These are phyloP conservation scores for Lipomyces starkeyi DNA, from an alignment of 805 yeast genomes.

Conservation along the genomic window DNA sequence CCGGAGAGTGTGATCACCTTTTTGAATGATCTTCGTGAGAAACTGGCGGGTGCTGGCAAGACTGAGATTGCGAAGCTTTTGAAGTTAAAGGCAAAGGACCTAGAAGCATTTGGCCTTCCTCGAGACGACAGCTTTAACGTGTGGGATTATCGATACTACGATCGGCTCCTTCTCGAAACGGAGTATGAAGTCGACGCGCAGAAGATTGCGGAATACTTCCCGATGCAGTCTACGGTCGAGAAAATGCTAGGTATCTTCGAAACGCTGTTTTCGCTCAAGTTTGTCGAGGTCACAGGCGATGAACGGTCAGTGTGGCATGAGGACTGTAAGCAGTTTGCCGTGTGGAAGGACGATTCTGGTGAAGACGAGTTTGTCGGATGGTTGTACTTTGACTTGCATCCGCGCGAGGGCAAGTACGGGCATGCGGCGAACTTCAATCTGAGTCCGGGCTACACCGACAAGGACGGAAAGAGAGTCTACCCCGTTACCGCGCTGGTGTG, in stretches of 20 bases:
- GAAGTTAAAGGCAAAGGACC: conserved; percentile 60
- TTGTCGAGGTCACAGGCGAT: conserved; percentile 56
- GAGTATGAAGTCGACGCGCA: conserved; percentile 75
- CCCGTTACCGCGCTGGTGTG: conserved; percentile 84
- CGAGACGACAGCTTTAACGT: conserved; percentile 54
- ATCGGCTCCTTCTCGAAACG: conserved; percentile 67
- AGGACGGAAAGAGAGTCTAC: conserved; percentile 55
- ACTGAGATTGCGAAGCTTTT: conserved; percentile 58
- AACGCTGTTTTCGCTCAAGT: conserved; percentile 68
- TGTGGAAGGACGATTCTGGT: conserved; percentile 64
- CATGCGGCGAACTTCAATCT: conserved; percentile 86
- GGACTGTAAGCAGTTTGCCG: conserved; percentile 76
- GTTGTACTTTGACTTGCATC: conserved; percentile 80
- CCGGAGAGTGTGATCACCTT: conserved; percentile 65
- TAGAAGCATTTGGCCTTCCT: conserved; percentile 52
- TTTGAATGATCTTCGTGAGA: conserved; percentile 63
- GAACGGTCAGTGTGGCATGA: conserved; percentile 70
- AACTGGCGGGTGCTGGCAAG: conserved; percentile 64
- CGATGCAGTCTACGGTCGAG: conserved; percentile 66
- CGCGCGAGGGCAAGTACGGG: conserved; percentile 84
- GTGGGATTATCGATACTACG: conserved; percentile 78
- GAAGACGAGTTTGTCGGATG: conserved; percentile 74
- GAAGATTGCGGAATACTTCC: conserved; percentile 78
- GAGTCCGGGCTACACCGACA: conserved; percentile 61
- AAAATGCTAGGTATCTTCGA: conserved; percentile 78